Evolutionary conservation across 2,329 filamentous ascomycete species (phyloP), one percentile per base, ranked within the genome.

Genomic region (Aspergillus transmontanensis): DNA sequence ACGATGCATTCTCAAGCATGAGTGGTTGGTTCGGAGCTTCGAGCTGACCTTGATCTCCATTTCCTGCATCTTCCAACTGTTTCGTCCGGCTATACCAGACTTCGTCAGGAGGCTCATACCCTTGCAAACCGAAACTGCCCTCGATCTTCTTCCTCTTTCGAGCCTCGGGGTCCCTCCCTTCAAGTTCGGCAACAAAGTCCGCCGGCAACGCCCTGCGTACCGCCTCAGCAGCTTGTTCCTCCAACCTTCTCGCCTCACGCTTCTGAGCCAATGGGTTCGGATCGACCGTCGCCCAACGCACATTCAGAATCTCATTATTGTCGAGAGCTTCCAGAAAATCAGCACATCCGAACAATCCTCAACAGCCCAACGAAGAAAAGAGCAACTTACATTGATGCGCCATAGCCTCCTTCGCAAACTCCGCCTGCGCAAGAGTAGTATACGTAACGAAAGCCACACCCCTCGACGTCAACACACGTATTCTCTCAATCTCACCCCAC

Each of bases 371-470:
- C 23, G 16, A 34, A 50, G 12, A 10, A 32, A 30, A n/a, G 3
- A 50, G 11, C 1, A 23, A 51, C 48, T 51, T 34, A 51, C 48
- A 88, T 80, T 99, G 95, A 75, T 97, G 93, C 6, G 93, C 92
- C 94, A 99, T 98, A 0, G 95, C 92, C 78, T 97, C 93, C 75
- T 94, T 94, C 4, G 93, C 93, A 71, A 97, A 97, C 75, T 96
- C 90, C 2, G 91, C 90, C 71, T 95, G 96, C 48, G 91, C 89
- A 74, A 97, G 92, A 75, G 97, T 97, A 28, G 87, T 86, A 75
- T 98, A 98, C 11, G 96, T 99, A 61, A 99, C 89, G 76, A 99
- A 99, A 0, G 90, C 96, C 23, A 99, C 95, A 60, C 95, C 96
- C 46, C 94, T 83, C 1, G 88, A 89, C 62, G 96, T 97, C 16